phyloP scores from a whole-genome alignment of 768 basidiomycete genomes.

The Termitomyces sp. region DNA sequence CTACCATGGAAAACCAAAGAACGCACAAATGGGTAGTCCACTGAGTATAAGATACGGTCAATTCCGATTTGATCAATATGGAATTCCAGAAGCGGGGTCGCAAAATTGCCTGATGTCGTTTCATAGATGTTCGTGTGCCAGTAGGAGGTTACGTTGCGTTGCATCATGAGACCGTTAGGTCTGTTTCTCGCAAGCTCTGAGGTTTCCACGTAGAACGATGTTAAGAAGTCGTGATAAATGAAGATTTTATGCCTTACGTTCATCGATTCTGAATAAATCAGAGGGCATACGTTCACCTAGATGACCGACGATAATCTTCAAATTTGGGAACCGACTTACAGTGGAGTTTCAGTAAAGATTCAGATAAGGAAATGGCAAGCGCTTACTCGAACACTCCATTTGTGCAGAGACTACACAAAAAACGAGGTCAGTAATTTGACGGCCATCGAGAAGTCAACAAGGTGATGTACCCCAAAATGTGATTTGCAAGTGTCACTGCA shows the following conservation, averaged over 20 bases:
- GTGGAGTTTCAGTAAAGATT: not conserved
- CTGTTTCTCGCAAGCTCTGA: conserved; percentile 28
- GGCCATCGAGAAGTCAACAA: not conserved
- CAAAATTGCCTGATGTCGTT: conserved; percentile 38
- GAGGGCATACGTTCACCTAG: conserved; percentile 40
- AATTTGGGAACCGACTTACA: conserved; percentile 35
- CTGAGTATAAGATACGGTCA: conserved; percentile 37
- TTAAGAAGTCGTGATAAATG: not conserved
- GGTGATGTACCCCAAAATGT: conserved; percentile 31
- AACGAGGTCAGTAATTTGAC: not conserved
- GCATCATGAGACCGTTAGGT: conserved; percentile 31
- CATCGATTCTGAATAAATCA: conserved; percentile 36
- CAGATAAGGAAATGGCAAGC: not conserved
- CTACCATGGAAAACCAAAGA: not conserved
- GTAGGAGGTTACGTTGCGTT: conserved; percentile 32
- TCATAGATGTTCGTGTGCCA: conserved; percentile 36
- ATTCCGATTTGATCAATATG: conserved; percentile 37
- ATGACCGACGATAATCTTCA: conserved; percentile 39
- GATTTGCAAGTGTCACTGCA: conserved; percentile 33
- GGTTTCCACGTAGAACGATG: not conserved
- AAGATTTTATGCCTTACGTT: conserved; percentile 21
- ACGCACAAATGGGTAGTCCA: conserved; percentile 33
- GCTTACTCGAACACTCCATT: conserved; percentile 37
- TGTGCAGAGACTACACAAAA: conserved; percentile 23
- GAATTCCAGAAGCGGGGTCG: conserved; percentile 33